Percentiles rank a stretch among this genome's conserved stretches.
Conservation (phyloP, 2,329 filamentous ascomycete genomes). For the Penicillium vulpinum region DNA sequence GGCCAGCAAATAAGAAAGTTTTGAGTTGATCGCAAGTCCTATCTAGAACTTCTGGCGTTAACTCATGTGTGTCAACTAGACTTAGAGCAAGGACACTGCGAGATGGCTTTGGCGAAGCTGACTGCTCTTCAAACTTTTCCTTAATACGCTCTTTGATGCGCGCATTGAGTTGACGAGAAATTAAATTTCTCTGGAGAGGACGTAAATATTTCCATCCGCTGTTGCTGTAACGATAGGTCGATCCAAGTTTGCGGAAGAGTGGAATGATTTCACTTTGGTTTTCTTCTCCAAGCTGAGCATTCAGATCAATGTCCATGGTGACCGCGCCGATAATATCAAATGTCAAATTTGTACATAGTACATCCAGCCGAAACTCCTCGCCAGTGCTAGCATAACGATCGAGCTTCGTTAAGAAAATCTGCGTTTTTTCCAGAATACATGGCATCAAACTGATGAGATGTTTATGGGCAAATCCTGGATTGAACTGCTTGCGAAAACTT, state of each 20-base stretch:
- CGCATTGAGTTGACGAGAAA: neutral
- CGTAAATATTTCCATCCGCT: neutral
- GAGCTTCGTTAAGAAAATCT: constrained; percentile 25
- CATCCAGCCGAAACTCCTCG: constrained; percentile 28
- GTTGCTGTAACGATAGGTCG: constrained; percentile 3
- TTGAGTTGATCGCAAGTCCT: constrained; percentile 29
- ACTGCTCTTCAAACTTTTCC: neutral
- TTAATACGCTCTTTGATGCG: neutral
- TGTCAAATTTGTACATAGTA: constrained; percentile 28
- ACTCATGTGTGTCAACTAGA: neutral
- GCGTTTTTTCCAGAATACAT: constrained; percentile 29
- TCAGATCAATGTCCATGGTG: constrained; percentile 23
- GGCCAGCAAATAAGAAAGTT: constrained; percentile 32
- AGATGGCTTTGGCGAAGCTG: neutral
- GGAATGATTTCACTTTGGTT: constrained; percentile 22
- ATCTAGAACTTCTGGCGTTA: constrained; percentile 4
- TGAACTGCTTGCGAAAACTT: constrained; percentile 31
- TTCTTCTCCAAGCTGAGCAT: constrained; percentile 18
- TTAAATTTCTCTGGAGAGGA: neutral
- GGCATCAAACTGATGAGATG: constrained; percentile 30
- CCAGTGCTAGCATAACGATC: neutral
- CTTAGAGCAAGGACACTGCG: neutral
- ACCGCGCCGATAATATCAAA: constrained; percentile 36
- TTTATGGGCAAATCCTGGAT: constrained; percentile 31
- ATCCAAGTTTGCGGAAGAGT: constrained; percentile 23